phyloP scores from a whole-genome alignment of 2,329 filamentous ascomycete genomes.

The Penicillium sp. region DNA sequence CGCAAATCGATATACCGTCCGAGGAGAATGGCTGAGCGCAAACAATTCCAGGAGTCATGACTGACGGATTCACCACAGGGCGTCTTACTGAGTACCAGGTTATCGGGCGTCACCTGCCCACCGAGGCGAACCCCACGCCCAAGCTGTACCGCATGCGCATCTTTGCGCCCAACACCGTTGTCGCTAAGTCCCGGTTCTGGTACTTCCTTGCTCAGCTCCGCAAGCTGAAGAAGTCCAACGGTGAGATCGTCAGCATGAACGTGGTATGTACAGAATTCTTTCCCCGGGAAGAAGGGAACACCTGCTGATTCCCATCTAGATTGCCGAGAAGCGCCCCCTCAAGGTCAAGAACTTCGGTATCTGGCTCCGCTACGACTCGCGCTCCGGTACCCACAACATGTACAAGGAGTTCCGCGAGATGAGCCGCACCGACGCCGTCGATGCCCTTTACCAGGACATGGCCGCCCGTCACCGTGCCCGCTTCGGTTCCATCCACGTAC shows the following conservation, averaged over 20 bases:
- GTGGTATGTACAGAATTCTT: slow-evolving; percentile 62
- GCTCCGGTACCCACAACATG: slow-evolving; percentile 99
- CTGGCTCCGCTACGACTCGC: slow-evolving; percentile 99
- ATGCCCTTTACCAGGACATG: slow-evolving; percentile 99
- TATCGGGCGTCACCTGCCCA: slow-evolving; percentile 98
- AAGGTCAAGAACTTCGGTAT: slow-evolving; percentile 99
- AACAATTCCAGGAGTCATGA: slow-evolving; percentile 16
- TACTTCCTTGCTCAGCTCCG: slow-evolving; percentile 99
- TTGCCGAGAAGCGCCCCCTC: slow-evolving; percentile 97
- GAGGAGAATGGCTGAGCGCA: slow-evolving; percentile 9
- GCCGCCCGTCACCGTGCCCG: slow-evolving; percentile 96
- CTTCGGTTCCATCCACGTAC: slow-evolving; percentile 97
- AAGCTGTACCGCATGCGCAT: slow-evolving; percentile 99
- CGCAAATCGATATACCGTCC: slow-evolving; percentile 15
- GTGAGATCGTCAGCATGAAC: slow-evolving; percentile 98
- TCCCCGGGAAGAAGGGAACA: neutral
- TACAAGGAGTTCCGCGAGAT: slow-evolving; percentile 99
- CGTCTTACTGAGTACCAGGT: slow-evolving; percentile 99
- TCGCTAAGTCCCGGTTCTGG: slow-evolving; percentile 99
- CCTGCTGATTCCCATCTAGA: slow-evolving; percentile 54
- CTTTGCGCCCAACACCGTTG: slow-evolving; percentile 95
- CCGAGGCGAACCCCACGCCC: slow-evolving; percentile 93
- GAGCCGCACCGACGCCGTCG: slow-evolving; percentile 90
- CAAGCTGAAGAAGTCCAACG: slow-evolving; percentile 99
- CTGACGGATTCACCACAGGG: slow-evolving; percentile 61